Conservation (phyloP, 345 rosid genomes). For the Toxicodendron radicans region DNA sequence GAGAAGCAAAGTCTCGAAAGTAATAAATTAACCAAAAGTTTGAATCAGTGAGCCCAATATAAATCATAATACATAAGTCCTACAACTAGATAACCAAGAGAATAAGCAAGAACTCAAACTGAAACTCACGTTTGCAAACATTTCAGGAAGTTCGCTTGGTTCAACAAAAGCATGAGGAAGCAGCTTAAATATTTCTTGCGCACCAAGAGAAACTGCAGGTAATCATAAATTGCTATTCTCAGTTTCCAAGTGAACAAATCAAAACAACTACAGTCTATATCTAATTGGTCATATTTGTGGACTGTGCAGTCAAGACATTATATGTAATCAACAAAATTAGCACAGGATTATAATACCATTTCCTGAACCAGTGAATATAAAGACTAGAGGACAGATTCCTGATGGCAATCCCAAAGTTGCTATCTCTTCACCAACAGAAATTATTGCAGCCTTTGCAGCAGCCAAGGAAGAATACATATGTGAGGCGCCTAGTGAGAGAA, state of each 20-base stretch:
- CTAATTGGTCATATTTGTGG: slow-evolving; percentile 5
- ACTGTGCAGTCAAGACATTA: background rate
- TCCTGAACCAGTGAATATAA: slow-evolving; percentile 58
- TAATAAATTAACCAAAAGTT: background rate
- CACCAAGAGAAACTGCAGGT: slow-evolving; percentile 71
- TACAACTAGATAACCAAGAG: background rate
- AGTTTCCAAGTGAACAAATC: background rate
- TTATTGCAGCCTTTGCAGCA: slow-evolving; percentile 65
- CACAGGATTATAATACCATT: slow-evolving; percentile 38
- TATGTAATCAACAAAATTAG: background rate
- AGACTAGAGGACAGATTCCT: slow-evolving; percentile 55
- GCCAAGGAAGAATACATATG: slow-evolving; percentile 59
- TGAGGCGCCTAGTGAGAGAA: slow-evolving; percentile 54
- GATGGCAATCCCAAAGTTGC: slow-evolving; percentile 52
- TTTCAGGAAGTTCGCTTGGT: slow-evolving; percentile 69
- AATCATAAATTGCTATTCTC: background rate
- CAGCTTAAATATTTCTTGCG: slow-evolving; percentile 92
- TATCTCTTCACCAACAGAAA: slow-evolving; percentile 62
- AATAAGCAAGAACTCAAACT: background rate
- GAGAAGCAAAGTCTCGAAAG: background rate
- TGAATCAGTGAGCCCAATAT: background rate
- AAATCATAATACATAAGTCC: background rate
- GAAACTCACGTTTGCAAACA: slow-evolving; percentile 53
- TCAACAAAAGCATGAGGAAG: slow-evolving; percentile 89
- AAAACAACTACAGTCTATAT: background rate